Percentiles rank a stretch among this genome's conserved stretches.
phyloP scores from a whole-genome alignment of 768 basidiomycete genomes.

The Steccherinum ochraceum region DNA sequence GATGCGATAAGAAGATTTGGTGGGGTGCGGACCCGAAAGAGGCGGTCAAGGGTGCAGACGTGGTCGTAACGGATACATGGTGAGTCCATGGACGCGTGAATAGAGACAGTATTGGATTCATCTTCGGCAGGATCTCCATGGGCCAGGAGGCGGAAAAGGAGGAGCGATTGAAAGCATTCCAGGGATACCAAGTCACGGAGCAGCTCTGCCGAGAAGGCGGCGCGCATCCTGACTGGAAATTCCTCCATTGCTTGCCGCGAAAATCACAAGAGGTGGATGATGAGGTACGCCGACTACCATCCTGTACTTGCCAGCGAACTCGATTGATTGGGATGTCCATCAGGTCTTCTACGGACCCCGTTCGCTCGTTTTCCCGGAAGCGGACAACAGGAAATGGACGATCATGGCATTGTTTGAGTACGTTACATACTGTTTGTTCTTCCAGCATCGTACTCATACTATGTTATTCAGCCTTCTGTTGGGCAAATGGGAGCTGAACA shows the following conservation, averaged over 20 bases:
- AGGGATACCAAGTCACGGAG: slow-evolving; percentile 94
- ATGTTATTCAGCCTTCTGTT: slow-evolving; percentile 29
- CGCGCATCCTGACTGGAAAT: slow-evolving; percentile 85
- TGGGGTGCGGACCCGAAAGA: slow-evolving; percentile 79
- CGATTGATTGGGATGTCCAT: slow-evolving; percentile 5
- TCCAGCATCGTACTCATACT: slow-evolving; percentile 9
- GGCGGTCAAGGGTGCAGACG: slow-evolving; percentile 84
- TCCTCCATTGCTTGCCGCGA: slow-evolving; percentile 93
- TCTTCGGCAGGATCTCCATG: slow-evolving; percentile 86
- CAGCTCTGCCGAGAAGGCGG: slow-evolving; percentile 73
- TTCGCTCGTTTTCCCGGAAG: slow-evolving; percentile 88
- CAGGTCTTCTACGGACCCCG: slow-evolving; percentile 92
- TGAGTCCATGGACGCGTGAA: slow-evolving; percentile 26
- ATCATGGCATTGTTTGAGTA: slow-evolving; percentile 91
- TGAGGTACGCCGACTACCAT: slow-evolving; percentile 44
- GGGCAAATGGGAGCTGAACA: slow-evolving; percentile 27
- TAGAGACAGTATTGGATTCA: neutral
- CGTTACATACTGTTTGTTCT: slow-evolving; percentile 25
- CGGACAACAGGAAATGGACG: slow-evolving; percentile 97
- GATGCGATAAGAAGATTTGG: slow-evolving; percentile 63
- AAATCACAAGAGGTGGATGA: slow-evolving; percentile 94
- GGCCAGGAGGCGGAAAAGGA: slow-evolving; percentile 94
- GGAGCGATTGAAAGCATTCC: slow-evolving; percentile 78
- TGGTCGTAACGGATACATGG: slow-evolving; percentile 99
- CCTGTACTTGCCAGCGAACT: slow-evolving; percentile 4